Evolutionary conservation across 2,329 filamentous ascomycete genomes (phyloP), one percentile per base, ranked within the genome.

Genomic region (Neocatenulostroma microsporum): DNA sequence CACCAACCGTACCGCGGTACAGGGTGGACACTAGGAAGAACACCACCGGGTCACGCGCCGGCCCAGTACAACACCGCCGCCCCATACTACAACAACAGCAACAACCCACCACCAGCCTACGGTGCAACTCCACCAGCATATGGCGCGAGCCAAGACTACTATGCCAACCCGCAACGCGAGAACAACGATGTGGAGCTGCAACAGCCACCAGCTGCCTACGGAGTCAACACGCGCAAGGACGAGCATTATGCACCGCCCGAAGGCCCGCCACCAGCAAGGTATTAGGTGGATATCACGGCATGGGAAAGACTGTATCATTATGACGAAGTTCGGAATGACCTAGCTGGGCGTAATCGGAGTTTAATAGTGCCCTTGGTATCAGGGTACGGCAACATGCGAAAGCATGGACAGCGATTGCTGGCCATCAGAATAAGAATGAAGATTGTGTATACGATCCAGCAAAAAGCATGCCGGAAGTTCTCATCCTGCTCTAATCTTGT

Each of bases 1-100:
- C 58, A 67, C 28, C 62, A 66, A 39, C 88, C 88, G 11, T 73
- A 80, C 61, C 82, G 84, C 56, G 89, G 35, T 28, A 95, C 88
- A 1, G 86, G 81, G 36, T 96, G 89, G 89, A 78, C 88, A 58
- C 78, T 78, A 3, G 71, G 71, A 18, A 62, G 64, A 21, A 62
- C 66, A 26, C 62, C 66, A 3, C 53, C 60, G n/a, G 63, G 64
- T 15, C 65, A 68, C 43, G 64, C 55, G 19, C 63, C 64, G 6
- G 57, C 61, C 15, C 61, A 63, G 30, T 64, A 69, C 39, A 64
- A 50, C 30, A 37, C 30, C 13, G 34, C 46, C 13, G 45, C 50
- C 30, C 50, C 49, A 2, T 54, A 56, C 46, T 56, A 57, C 48
- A 49, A 50, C 48, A 56, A 53, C 46, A 50, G 46, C 43, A 42